phyloP scores from a whole-genome alignment of 768 basidiomycete genomes.

The Strobilomyces echinocephalus region DNA sequence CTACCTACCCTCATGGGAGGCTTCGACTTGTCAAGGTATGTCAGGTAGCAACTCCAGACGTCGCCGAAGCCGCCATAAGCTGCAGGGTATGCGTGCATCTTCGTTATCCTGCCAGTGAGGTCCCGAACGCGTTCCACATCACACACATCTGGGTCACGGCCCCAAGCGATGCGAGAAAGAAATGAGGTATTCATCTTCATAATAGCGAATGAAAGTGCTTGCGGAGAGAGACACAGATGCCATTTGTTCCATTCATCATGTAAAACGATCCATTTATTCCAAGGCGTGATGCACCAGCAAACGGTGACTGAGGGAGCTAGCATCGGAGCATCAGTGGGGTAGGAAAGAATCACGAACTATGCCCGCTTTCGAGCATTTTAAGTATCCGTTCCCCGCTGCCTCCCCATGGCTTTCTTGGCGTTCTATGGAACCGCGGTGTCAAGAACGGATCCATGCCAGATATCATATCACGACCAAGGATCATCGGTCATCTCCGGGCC shows the following conservation, averaged over 20 bases:
- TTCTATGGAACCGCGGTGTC: no score
- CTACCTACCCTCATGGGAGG: slow-evolving; percentile 11
- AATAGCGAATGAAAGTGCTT: not conserved
- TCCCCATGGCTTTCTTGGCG: no score
- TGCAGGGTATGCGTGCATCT: slow-evolving; percentile 14
- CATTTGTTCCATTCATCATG: no score
- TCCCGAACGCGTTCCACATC: not conserved
- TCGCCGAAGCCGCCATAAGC: slow-evolving; percentile 31
- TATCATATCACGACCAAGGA: no score
- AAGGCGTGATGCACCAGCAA: not conserved
- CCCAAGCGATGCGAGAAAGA: not conserved
- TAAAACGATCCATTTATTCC: not conserved
- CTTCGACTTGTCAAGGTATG: not conserved
- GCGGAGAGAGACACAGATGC: rapidly evolving
- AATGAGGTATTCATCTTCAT: not conserved
- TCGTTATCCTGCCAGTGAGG: slow-evolving; percentile 19
- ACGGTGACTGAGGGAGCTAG: no score
- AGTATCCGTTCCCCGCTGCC: no score
- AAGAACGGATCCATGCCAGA: no score
- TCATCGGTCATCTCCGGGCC: no score
- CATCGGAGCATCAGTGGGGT: no score
- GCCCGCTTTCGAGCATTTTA: no score
- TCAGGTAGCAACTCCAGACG: slow-evolving; percentile 23
- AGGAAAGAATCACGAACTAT: no score
- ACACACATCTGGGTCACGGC: not conserved